These are phyloP conservation scores for Coriaria nepalensis DNA, from an alignment of 306 rosid species.

Conservation along the genomic window DNA sequence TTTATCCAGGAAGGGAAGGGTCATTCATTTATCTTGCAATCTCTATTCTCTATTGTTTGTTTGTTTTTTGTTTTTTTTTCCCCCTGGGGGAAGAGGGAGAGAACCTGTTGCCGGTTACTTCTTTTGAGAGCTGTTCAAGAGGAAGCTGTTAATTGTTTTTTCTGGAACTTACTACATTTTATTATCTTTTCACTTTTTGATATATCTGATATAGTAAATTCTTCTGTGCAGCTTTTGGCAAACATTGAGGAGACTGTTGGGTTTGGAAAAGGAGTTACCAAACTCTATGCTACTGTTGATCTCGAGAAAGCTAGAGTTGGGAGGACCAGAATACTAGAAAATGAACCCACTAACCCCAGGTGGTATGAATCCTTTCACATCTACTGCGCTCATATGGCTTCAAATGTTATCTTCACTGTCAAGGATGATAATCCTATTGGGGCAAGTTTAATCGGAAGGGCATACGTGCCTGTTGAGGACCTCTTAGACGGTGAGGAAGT, in stretches of 20 bases:
- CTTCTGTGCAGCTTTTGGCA: constrained; percentile 16
- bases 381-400: constrained; percentile 54
- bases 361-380: constrained; percentile 69
- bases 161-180: too few species aligned
- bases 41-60: too few species aligned
- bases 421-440: constrained; percentile 70
- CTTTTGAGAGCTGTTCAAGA: neutral
- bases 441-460: constrained; percentile 66
- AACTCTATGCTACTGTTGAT: constrained; percentile 59
- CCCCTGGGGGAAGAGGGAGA: too few species aligned
- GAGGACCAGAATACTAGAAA: constrained; percentile 52
- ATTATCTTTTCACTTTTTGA: neutral
- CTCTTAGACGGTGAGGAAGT: constrained; percentile 42
- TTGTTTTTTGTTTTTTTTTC: too few species aligned
- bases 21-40: too few species aligned
- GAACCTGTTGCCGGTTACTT: too few species aligned
- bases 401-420: constrained; percentile 48
- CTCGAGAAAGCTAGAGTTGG: constrained; percentile 76
- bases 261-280: constrained; percentile 37
- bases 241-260: constrained; percentile 32
- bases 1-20: too few species aligned
- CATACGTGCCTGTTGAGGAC: constrained; percentile 50
- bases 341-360: constrained; percentile 40
- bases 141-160: neutral
- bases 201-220: neutral